Evolutionary conservation across 768 basidiomycete species (phyloP), one percentile per base, ranked within the genome.

Genomic region (Trametes punicea): DNA sequence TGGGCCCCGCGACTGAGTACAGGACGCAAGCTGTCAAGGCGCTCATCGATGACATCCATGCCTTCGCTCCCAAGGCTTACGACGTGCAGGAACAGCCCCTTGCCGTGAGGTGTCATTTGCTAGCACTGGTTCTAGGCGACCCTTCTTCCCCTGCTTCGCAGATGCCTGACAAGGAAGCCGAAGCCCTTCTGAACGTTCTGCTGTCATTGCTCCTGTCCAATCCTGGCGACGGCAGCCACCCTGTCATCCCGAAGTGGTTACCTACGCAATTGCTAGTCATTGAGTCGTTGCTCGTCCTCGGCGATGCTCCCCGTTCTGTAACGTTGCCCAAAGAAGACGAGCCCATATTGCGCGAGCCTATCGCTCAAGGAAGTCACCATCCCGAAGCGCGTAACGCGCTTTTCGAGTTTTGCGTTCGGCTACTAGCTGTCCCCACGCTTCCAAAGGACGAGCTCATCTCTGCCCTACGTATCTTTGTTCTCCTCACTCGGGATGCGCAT

Each of bases 381-480:
- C 59, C 71, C 5, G 82, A 86, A 23, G 85, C 85, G 13, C 82
- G 85, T 51, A 67, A 73, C 2, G 78, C 80, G 16, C 76, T 94
- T 34, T 93, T 94, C 69, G 82, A 90, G 61, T 84, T 87, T 65
- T 88, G 84, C 64, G 65, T 91, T 31, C 80, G 84, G 20, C 76
- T 95, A n/a, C 78, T 97, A 20, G 72, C 75, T 20, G 73, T 84
- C 9, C 74, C 82, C 3, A 78, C 78, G 33, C 73, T 93, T 38
- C 84, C 86, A 23, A 81, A 83, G 39, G 93, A 96, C 65, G 90
- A 97, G 60, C 74, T 95, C 36, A 74, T 97, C 31, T 87, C 94
- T 0, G 81, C 83, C 8, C 74, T 97, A 20, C 84, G 95, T 16
- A 76, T 97, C 21, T 78, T 98, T 26, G 90, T 95, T 21, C 74